A percentile compares a stretch with the other conserved stretches of the same genome.
Conservation (phyloP, 345 rosid species). For the Eucalyptus dawsonii region DNA sequence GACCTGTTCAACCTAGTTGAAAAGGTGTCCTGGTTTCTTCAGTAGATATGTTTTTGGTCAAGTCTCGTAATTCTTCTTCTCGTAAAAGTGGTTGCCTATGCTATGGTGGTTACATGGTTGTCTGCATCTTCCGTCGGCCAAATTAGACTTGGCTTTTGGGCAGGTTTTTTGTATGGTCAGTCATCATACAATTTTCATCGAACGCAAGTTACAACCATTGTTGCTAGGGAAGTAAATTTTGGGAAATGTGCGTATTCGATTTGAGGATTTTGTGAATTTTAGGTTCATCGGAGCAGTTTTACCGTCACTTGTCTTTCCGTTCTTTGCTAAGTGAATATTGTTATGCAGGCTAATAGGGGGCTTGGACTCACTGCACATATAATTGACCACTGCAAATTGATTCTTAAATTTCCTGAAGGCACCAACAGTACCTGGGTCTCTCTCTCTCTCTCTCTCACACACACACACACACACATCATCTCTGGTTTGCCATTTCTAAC, state of each 20-base stretch:
- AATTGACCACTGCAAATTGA: slow-evolving; percentile 65
- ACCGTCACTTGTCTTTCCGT: not conserved
- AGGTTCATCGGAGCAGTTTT: not conserved
- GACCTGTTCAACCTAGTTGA: not conserved
- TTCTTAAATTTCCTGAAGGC: slow-evolving; percentile 81
- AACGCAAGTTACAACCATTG: not conserved
- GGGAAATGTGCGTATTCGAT: not conserved
- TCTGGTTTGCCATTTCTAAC: not conserved
- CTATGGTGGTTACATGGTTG: not conserved
- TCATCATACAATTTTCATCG: not conserved
- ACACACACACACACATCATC: not conserved
- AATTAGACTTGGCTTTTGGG: not conserved
- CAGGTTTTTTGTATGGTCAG: not conserved
- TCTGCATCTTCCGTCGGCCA: not conserved
- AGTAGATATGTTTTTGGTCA: not conserved
- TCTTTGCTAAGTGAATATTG: not conserved
- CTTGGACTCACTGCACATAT: slow-evolving; percentile 72
- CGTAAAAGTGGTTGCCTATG: not conserved
- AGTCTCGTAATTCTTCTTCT: not conserved
- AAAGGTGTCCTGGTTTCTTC: not conserved
- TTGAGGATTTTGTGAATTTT: not conserved
- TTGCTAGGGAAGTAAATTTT: not conserved
- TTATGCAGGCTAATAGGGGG: slow-evolving; percentile 68
- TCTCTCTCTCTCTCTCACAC: not conserved
- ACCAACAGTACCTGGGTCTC: slow-evolving; percentile 94